phyloP scores from a whole-genome alignment of 1,284 basidiomycete species.

The Wallemia ichthyophaga region DNA sequence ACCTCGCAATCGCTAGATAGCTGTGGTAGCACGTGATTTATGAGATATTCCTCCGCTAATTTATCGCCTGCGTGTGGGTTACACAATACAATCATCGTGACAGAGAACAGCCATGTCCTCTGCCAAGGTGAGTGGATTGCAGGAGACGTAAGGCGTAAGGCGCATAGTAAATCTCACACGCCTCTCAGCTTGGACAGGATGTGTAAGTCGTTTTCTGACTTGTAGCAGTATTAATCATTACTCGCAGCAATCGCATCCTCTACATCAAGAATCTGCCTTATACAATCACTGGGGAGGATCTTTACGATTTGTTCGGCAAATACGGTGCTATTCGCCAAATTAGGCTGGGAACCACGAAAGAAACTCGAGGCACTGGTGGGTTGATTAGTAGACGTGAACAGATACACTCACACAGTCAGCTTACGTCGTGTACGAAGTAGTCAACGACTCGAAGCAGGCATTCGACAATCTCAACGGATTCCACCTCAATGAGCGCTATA shows the following conservation, averaged over 20 bases:
- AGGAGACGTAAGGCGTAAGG: not conserved
- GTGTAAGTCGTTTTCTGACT: not conserved
- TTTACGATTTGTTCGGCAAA: slow-evolving; percentile 90
- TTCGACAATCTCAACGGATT: slow-evolving; percentile 91
- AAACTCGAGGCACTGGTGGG: slow-evolving; percentile 67
- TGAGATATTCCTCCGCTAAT: not conserved
- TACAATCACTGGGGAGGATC: slow-evolving; percentile 59
- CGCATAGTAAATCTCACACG: not conserved
- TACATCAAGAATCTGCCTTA: slow-evolving; percentile 82
- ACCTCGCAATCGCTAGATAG: not conserved
- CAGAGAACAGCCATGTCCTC: not conserved
- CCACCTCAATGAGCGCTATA: slow-evolving; percentile 90
- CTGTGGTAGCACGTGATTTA: not conserved
- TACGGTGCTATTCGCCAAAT: slow-evolving; percentile 93
- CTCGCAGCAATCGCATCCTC: slow-evolving; percentile 32
- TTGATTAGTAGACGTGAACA: not conserved
- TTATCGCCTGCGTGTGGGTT: not conserved
- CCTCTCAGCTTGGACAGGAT: not conserved
- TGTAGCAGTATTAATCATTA: too few relatives aligned
- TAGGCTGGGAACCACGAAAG: slow-evolving; percentile 63
- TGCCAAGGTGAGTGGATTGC: not conserved
- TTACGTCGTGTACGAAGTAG: slow-evolving; percentile 13
- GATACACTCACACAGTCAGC: slow-evolving; percentile 7
- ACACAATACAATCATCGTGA: not conserved
- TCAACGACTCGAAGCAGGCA: slow-evolving; percentile 61